These are phyloP conservation scores for Citrus trifoliata DNA, from an alignment of 345 rosid species.

Conservation along the genomic window DNA sequence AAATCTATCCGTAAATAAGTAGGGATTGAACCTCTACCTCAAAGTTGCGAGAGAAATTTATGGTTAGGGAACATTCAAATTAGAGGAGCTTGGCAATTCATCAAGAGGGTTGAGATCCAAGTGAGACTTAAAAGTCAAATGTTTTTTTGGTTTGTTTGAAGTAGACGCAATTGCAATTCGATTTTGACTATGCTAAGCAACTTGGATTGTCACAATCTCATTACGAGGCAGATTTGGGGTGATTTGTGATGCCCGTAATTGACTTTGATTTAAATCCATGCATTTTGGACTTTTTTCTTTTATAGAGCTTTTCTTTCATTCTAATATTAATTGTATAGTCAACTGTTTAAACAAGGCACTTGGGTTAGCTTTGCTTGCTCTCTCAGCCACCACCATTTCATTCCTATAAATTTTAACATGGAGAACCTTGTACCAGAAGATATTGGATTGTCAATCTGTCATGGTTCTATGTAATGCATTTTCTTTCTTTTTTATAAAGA, in stretches of 20 bases:
- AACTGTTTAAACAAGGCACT: neutral
- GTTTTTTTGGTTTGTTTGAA: conserved; percentile 1
- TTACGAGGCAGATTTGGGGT: neutral
- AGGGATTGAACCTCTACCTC: too few species aligned
- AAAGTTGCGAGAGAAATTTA: too few species aligned
- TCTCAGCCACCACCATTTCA: neutral
- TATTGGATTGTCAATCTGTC: neutral
- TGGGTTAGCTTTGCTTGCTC: neutral
- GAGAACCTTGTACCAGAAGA: neutral
- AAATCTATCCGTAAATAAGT: too few species aligned
- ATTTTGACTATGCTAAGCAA: neutral
- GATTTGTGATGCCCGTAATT: neutral
- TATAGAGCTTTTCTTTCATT: neutral
- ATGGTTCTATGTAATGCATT: neutral
- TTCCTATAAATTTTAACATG: neutral
- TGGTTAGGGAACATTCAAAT: too few species aligned
- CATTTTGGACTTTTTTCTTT: neutral
- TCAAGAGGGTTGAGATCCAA: neutral
- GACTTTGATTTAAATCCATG: neutral
- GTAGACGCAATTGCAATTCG: neutral
- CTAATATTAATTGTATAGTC: neutral
- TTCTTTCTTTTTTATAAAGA: too few species aligned
- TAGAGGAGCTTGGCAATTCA: neutral
- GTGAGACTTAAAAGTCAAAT: neutral
- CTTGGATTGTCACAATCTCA: neutral